phyloP scores from a whole-genome alignment of 495 filamentous ascomycete genomes.

The Zalerion maritima region DNA sequence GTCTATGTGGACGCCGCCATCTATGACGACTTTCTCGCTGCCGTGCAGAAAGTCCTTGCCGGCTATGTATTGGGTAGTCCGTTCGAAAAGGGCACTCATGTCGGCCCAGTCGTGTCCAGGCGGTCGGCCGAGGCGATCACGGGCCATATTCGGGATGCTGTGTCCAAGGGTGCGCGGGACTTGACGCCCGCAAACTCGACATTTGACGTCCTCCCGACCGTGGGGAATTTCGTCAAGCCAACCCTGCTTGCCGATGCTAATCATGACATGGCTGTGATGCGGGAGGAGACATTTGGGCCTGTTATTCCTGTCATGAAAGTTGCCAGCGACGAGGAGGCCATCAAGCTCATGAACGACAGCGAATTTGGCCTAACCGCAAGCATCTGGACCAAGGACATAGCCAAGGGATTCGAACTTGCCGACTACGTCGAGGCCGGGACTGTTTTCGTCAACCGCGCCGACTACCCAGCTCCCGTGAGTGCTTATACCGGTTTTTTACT shows the following conservation, averaged over 20 bases:
- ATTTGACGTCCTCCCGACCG: constrained; percentile 49
- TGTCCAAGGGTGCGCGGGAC: constrained; percentile 70
- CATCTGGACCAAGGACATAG: constrained; percentile 89
- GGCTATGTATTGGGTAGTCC: constrained; percentile 86
- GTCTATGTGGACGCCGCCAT: constrained; percentile 81
- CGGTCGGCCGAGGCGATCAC: constrained; percentile 60
- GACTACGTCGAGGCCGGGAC: constrained; percentile 85
- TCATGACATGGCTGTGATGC: constrained; percentile 84
- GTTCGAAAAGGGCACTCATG: constrained; percentile 56
- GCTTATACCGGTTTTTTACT: constrained; percentile 1
- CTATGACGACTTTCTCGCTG: constrained; percentile 65
- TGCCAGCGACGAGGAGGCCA: constrained; percentile 63
- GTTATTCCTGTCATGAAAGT: constrained; percentile 93
- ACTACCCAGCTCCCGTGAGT: constrained; percentile 84
- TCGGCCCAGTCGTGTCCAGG: constrained; percentile 81
- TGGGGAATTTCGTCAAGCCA: constrained; percentile 77
- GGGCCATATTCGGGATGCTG: constrained; percentile 68
- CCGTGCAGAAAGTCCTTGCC: constrained; percentile 65
- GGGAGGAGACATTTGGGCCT: constrained; percentile 90
- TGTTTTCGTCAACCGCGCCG: constrained; percentile 89
- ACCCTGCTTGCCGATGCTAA: constrained; percentile 69
- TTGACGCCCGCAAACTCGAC: constrained; percentile 68
- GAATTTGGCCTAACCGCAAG: constrained; percentile 92
- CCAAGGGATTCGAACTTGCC: constrained; percentile 58
- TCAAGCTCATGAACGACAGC: constrained; percentile 85